Percentiles rank a stretch among this genome's conserved stretches.
These are phyloP conservation scores for Cercophora sp. DNA, from an alignment of 495 filamentous ascomycete genomes.

Conservation along the genomic window DNA sequence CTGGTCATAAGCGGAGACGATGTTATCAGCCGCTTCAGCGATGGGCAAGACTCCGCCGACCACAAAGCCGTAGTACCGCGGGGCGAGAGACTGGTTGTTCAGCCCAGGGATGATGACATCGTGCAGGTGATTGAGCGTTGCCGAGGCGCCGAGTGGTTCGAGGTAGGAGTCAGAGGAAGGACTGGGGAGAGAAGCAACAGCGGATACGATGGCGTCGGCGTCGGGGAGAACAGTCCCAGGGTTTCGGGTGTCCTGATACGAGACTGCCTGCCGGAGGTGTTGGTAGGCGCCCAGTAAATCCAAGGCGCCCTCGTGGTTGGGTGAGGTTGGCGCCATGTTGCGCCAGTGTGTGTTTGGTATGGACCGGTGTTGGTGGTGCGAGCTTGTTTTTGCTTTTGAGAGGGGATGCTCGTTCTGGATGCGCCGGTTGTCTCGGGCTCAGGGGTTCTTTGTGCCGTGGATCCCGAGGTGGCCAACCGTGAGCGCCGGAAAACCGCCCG, in stretches of 20 bases:
- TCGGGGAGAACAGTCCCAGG: conserved; percentile 24
- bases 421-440: too few species aligned
- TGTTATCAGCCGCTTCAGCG: conserved; percentile 77
- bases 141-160: conserved; percentile 17
- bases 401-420: too few species aligned
- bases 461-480: too few species aligned
- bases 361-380: too few species aligned
- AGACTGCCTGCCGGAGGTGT: conserved; percentile 18
- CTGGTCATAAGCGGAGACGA: conserved; percentile 75
- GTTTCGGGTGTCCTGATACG: conserved; percentile 6
- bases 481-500: too few species aligned
- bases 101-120: conserved; percentile 62
- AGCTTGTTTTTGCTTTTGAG: too few species aligned
- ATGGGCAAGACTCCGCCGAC: conserved; percentile 77
- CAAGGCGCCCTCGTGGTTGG: not conserved
- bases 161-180: conserved; percentile 13
- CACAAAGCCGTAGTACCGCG: conserved; percentile 81
- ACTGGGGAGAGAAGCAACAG: conserved; percentile 25
- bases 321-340: not conserved
- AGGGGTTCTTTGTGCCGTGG: too few species aligned
- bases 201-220: conserved; percentile 7
- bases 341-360: conserved; percentile 1
- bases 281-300: conserved; percentile 13
- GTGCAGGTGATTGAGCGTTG: conserved; percentile 43
- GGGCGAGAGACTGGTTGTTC: conserved; percentile 56